Conservation (phyloP, 768 basidiomycete species). For the Hygrophorus pudorinus region DNA sequence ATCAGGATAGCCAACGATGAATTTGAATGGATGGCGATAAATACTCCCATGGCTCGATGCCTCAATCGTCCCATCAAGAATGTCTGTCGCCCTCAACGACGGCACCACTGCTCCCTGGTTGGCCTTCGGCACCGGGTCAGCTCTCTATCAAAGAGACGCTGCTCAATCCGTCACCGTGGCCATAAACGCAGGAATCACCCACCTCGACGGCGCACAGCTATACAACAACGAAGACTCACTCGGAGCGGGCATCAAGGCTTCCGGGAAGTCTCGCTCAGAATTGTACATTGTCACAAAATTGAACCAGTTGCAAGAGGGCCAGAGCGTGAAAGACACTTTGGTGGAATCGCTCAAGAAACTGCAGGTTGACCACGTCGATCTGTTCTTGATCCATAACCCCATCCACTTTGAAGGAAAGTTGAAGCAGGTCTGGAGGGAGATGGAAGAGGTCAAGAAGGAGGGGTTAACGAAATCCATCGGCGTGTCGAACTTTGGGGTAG, state of each 20-base stretch:
- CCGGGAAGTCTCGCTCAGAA: slow-evolving; percentile 40
- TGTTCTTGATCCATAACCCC: slow-evolving; percentile 53
- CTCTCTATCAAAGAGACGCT: slow-evolving; percentile 36
- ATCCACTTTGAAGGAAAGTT: slow-evolving; percentile 30
- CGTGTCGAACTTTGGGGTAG: slow-evolving; percentile 56
- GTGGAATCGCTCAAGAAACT: slow-evolving; percentile 45
- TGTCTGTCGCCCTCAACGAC: slow-evolving; percentile 40
- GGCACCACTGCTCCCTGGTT: slow-evolving; percentile 44
- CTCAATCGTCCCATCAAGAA: too few relatives aligned
- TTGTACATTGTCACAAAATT: slow-evolving; percentile 60
- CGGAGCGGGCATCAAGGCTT: slow-evolving; percentile 38
- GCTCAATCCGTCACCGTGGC: slow-evolving; percentile 30
- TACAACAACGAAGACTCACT: slow-evolving; percentile 49
- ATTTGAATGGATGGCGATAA: too few relatives aligned
- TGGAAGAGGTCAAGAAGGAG: slow-evolving; percentile 45
- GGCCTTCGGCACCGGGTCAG: slow-evolving; percentile 55
- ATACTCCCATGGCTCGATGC: too few relatives aligned
- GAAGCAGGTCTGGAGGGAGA: slow-evolving; percentile 44
- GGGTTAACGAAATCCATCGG: slow-evolving; percentile 50
- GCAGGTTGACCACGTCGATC: slow-evolving; percentile 43
- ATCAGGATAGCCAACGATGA: too few relatives aligned
- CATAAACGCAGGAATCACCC: slow-evolving; percentile 46
- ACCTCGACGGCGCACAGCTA: slow-evolving; percentile 55
- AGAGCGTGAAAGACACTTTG: slow-evolving; percentile 39
- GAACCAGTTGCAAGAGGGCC: slow-evolving; percentile 27